phyloP scores from a whole-genome alignment of 495 filamentous ascomycete species.

The Xylaria palmicola region DNA sequence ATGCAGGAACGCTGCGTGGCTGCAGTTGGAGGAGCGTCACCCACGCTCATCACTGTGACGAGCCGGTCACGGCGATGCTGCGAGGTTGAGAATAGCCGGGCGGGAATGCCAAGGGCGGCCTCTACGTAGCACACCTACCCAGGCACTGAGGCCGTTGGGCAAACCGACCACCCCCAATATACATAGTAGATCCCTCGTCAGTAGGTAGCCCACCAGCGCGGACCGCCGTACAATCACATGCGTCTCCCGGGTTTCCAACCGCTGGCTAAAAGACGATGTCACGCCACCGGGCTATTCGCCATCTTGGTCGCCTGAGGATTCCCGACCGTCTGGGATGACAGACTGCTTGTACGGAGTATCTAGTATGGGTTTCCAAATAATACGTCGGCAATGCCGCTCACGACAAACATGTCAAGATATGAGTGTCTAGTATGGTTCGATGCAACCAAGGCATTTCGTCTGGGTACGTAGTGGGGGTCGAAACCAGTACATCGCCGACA shows the following conservation, averaged over 20 bases:
- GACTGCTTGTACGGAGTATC: neutral
- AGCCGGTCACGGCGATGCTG: neutral
- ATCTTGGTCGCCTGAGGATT: neutral
- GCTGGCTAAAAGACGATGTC: neutral
- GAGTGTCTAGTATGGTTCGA: slow-evolving; percentile 2
- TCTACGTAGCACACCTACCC: too few species aligned
- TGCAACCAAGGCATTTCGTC: neutral
- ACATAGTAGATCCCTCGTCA: too few species aligned
- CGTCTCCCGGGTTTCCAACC: neutral
- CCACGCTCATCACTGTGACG: neutral
- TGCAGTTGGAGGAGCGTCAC: slow-evolving; percentile 9
- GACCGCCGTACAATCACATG: too few species aligned
- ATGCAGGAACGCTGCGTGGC: slow-evolving; percentile 34
- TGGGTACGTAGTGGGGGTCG: slow-evolving; percentile 1
- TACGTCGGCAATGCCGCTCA: slow-evolving; percentile 12
- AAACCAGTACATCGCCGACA: neutral
- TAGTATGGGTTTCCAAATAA: slow-evolving; percentile 2
- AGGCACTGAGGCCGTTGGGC: neutral
- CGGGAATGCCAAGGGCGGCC: neutral
- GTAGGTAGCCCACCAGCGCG: too few species aligned
- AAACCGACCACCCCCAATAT: neutral
- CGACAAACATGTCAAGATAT: neutral
- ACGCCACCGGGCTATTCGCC: neutral
- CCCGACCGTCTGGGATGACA: slow-evolving; percentile 14
- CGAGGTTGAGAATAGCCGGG: neutral